Evolutionary conservation across 179 eudicot species (phyloP).

Genomic region (Patellifolia procumbens): DNA sequence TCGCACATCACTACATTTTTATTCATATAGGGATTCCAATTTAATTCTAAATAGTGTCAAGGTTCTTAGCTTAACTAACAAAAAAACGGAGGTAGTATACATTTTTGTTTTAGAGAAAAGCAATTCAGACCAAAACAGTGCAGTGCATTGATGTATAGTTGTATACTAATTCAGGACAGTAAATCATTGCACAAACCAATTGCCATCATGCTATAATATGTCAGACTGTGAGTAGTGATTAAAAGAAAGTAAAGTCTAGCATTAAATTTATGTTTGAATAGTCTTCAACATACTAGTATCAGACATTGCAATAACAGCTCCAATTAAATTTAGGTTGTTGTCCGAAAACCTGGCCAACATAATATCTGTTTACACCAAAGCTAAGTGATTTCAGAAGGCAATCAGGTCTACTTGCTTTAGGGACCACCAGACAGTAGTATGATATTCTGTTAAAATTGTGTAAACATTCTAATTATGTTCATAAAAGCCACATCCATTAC

Average conservation of each 20-base stretch:
- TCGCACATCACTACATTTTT: no score
- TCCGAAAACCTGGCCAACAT: neutral
- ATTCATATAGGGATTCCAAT: no score
- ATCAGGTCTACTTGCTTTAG: neutral
- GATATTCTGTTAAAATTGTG: no score
- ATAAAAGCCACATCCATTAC: no score
- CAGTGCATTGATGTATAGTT: neutral
- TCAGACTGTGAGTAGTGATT: neutral
- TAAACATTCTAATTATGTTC: no score
- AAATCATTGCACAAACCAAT: conserved; percentile 6
- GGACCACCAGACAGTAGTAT: neutral
- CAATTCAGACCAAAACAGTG: neutral
- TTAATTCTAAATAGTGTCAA: no score
- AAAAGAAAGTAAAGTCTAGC: no score
- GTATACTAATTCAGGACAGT: neutral
- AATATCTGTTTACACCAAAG: neutral
- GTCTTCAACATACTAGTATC: neutral
- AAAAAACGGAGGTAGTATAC: no score
- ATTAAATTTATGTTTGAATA: neutral
- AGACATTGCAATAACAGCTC: neutral
- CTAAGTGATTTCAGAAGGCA: neutral
- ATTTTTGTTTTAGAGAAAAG: no score
- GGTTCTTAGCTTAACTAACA: no score
- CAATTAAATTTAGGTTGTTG: neutral
- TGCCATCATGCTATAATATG: neutral